These are phyloP conservation scores for Aspergillus sp. DNA, from an alignment of 2,329 filamentous ascomycete species.

Conservation along the genomic window DNA sequence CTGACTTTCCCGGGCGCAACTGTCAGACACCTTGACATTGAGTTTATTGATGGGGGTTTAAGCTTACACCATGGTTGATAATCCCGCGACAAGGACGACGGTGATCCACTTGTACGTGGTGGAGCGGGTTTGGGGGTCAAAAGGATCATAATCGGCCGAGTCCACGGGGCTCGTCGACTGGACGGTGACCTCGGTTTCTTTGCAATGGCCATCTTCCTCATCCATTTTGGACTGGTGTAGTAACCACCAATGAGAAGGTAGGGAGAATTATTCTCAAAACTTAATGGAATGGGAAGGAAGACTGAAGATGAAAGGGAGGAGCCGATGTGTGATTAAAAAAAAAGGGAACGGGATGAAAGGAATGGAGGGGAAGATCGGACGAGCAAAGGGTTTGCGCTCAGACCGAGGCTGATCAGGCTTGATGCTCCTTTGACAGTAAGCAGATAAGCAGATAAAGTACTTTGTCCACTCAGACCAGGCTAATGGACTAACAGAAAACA, in stretches of 20 bases:
- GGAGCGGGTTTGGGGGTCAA: slow-evolving; percentile 1
- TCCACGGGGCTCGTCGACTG: background rate
- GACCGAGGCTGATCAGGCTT: too few relatives aligned
- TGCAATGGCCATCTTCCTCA: background rate
- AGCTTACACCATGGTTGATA: background rate
- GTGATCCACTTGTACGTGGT: slow-evolving; percentile 1
- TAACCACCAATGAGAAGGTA: background rate
- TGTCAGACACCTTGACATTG: background rate
- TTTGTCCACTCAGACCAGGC: background rate
- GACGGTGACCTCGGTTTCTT: background rate
- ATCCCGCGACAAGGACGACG: background rate
- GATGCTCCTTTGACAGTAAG: too few relatives aligned
- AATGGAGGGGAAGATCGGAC: too few relatives aligned
- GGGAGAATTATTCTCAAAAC: background rate
- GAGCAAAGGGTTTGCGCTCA: too few relatives aligned
- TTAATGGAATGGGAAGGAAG: background rate
- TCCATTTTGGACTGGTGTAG: background rate
- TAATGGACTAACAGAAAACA: background rate
- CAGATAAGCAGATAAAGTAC: too few relatives aligned
- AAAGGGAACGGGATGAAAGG: too few relatives aligned
- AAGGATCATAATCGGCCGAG: background rate
- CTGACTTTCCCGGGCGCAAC: background rate
- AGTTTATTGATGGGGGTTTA: background rate
- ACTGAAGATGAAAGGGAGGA: too few relatives aligned
- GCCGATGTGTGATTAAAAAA: too few relatives aligned